Evolutionary conservation across 2,329 filamentous ascomycete species (phyloP), one percentile per base, ranked within the genome.

Genomic region (Diaporthe capsici): DNA sequence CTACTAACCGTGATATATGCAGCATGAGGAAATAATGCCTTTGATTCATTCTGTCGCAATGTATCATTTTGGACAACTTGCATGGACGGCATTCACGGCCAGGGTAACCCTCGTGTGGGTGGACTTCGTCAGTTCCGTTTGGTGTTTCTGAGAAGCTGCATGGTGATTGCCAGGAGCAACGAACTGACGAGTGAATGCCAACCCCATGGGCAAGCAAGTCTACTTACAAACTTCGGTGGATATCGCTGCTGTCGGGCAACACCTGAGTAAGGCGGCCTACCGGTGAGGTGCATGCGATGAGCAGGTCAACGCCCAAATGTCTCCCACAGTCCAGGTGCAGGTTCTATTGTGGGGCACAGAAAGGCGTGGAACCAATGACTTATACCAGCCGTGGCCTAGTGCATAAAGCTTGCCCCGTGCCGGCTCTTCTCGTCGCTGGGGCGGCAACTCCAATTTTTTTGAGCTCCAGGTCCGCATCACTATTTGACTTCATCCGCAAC

Each of bases 401-500:
- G 70, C 57, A 39, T 47, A 51, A 53, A 58, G 60, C 73, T 75
- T 68, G 53, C 68, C n/a, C 68, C 28, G 53, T 60, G 47, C 73
- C 68, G 73, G 55, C 68, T 73, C 47, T 77, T 80, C 77, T 75
- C 65, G 58, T 55, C 71, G 57, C 57, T 68, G 60, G 53, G 65
- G 77, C 75, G 74, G 71, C 75, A 77, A 77, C 75, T 77, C 75
- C 75, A 77, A 75, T 77, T 75, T 77, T 76, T 76, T 71, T 63
- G 53, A 76, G 73, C 73, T 73, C 61, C 17, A 53, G 49, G 57
- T 73, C 57, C 58, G 65, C 71, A 65, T 73, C 58, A 65, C 34
- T 61, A 65, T 63, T 72, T 72, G 44, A 72, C 42, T 55, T 73
- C 47, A 25, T n/a, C 58, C 37, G 37, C 58, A 57, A 57, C 71